Evolutionary conservation across 1,284 basidiomycete species (phyloP), one percentile per base, ranked within the genome.

Genomic region (Ceratobasidium sp.): DNA sequence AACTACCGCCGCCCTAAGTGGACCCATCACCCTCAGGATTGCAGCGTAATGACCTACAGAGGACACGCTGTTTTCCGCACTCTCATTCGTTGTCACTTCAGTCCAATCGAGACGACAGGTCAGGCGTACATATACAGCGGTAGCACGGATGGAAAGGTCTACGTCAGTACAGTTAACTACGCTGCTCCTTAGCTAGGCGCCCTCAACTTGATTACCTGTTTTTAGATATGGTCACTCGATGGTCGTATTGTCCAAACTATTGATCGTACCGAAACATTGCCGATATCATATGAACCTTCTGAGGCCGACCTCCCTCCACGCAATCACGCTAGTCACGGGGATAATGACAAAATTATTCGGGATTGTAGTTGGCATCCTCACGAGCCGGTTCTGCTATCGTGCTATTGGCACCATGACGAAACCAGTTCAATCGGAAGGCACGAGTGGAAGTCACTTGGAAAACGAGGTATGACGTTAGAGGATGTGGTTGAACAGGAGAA

Each of bases 51-150:
- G 97, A 94, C 95, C 1, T 99, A 93, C 82, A 89, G 94, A 56
- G 98, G 97, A 0, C 98, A 99, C 83, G 87, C 90, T 8, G 96
- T 99, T n/a, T 85, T 98, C 68, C 89, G 92, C 51, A 99, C 97
- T 0, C 89, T 99, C 67, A 99, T 99, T 80, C 89, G 97, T 63
- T 98, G 96, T 83, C 94, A 98, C 84, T 99, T 99, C 84, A 96
- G 94, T 79, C 97, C 97, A 15, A 86, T 87, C 1, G 93, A 95
- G 82, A 96, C 95, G 2, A 99, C 98, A 7, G 96, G 96, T 5
- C 89, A 92, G 76, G 92, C 93, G 80, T 99, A 99, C 84, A 90
- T 99, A 76, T 99, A 98, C 83, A 96, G 94, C 20, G 97, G 97
- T 13, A 93, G 92, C 33, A 87, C 92, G 0, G 94, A 97, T 82